Evolutionary conservation across 306 rosid genomes (phyloP).

Genomic region (Datisca glomerata): DNA sequence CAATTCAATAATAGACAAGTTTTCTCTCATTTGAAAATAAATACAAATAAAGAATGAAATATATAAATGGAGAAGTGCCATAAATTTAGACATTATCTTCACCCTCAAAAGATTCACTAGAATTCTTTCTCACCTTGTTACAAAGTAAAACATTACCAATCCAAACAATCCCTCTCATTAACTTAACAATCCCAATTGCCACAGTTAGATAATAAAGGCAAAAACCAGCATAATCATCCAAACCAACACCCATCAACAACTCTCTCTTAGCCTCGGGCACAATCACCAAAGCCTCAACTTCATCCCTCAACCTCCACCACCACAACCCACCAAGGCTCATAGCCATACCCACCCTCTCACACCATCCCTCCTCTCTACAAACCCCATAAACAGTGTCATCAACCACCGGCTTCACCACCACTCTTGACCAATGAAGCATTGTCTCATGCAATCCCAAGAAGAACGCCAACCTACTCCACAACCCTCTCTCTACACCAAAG

Average conservation of each 20-base stretch:
- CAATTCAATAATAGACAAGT: no score
- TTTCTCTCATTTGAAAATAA: no score
- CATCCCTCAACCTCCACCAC: constrained; percentile 80
- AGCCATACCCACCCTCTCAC: constrained; percentile 36
- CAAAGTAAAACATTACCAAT: constrained; percentile 21
- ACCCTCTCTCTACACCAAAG: constrained; percentile 16
- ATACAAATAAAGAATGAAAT: no score
- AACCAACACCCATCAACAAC: constrained; percentile 27
- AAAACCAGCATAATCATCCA: constrained; percentile 47
- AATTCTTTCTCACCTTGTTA: constrained; percentile 12
- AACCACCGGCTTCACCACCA: constrained; percentile 79
- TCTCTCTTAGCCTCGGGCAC: constrained; percentile 46
- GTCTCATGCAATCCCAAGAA: constrained; percentile 73
- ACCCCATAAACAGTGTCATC: constrained; percentile 55
- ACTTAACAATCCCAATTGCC: constrained; percentile 50
- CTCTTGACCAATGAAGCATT: constrained; percentile 49
- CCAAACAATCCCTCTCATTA: constrained; percentile 34
- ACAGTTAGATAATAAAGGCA: constrained; percentile 57
- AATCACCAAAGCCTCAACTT: constrained; percentile 51
- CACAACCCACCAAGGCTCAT: constrained; percentile 45
- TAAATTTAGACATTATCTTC: background rate
- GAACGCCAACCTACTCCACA: constrained; percentile 34
- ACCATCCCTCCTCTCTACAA: constrained; percentile 34
- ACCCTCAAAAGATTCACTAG: constrained; percentile 5
- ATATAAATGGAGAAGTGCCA: no score